Base-by-base conservation (phyloP, 1,284 basidiomycete species). In the Leucoagaricus sp. region DNA sequence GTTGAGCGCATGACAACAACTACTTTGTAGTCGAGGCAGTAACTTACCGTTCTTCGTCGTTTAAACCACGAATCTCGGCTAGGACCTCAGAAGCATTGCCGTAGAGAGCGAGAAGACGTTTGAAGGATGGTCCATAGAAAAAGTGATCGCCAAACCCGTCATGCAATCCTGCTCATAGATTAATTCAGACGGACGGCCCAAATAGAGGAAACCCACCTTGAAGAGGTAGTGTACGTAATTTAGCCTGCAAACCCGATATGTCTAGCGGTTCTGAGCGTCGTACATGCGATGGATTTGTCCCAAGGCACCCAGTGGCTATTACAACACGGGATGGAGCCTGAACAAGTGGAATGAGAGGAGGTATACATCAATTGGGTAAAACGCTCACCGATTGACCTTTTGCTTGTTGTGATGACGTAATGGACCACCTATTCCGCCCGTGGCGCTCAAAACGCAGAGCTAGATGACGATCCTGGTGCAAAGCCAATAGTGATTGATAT, bases 351-450 rank as follows among this genome's bases (percentile, higher is more conserved):
- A n/a, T 17, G 38, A 1, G n/a, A 36, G 9, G 36, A 23, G 10
- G 28, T 25, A 28, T 25, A 25, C 17, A 8, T n/a, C 13, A 12
- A 17, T 25, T n/a, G 26, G 38, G 33, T 38, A 21, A 21, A 19
- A 8, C 15, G 17, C 49, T 15, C 29, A 50, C 49, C 13, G 21
- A 8, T n/a, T 34, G 34, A 19, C 21, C 23, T 2, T 17, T 28
- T 17, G 23, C 34, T 9, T n/a, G 10, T 15, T 50, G 49, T 9
- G 49, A 36, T 15, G 49, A 38, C 9, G 34, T 3, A 25, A 50
- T 50, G 23, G 19, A 21, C 49, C 49, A 50, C 33, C 29, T 41
- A 25, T 50, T 50, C n/a, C 49, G 49, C n/a, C 49, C 49, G 1
- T 38, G 21, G 15, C 49, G 23, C n/a, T 50, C 49, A 28, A 50